Evolutionary conservation across 345 rosid species (phyloP).

Genomic region (Zanthoxylum bungeanum): DNA sequence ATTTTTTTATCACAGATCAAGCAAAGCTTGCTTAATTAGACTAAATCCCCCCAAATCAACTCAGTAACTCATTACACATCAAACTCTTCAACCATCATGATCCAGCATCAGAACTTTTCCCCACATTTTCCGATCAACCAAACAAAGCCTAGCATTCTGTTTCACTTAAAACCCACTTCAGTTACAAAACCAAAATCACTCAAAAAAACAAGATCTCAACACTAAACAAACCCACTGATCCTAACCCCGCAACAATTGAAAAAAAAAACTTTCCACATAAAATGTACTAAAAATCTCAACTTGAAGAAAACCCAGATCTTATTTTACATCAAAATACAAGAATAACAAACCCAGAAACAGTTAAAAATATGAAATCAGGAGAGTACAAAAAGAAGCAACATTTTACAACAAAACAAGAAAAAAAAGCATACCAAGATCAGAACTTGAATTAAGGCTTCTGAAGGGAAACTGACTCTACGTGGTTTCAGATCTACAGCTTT

Average conservation of each 20-base stretch:
- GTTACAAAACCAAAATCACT: neutral
- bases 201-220: constrained; percentile 20
- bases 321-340: constrained; percentile 7
- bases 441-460: neutral
- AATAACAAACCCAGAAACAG: constrained; percentile 19
- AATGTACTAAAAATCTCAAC: constrained; percentile 8
- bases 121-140: constrained; percentile 5
- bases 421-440: constrained; percentile 7
- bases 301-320: constrained; percentile 29
- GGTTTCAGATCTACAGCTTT: constrained; percentile 19
- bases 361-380: neutral
- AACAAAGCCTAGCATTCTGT: constrained; percentile 1
- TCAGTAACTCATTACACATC: neutral
- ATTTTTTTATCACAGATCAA: neutral
- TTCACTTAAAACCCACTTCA: neutral
- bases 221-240: constrained; percentile 12
- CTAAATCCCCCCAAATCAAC: neutral
- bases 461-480: neutral
- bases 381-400: constrained; percentile 5
- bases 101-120: neutral
- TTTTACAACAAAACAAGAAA: neutral
- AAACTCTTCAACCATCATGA: neutral
- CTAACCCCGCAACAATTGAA: neutral
- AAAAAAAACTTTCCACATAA: neutral
- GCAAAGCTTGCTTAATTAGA: neutral